Conservation (phyloP, 768 basidiomycete genomes). For the Saitozyma podzolica region DNA sequence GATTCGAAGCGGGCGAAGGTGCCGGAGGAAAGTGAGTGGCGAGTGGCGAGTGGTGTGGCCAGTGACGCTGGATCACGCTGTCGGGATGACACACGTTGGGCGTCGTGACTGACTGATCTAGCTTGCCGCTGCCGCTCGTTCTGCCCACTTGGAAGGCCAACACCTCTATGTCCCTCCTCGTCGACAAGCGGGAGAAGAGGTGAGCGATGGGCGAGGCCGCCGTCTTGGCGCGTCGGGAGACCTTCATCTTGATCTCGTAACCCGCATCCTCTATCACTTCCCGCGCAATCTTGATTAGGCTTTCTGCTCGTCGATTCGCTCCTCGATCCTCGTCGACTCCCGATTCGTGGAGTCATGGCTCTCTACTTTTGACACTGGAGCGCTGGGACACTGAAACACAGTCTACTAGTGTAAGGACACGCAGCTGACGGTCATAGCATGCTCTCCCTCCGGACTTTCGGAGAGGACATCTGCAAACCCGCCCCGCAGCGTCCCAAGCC, state of each 20-base stretch:
- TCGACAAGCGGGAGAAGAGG: conserved; percentile 97
- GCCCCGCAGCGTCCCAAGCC: conserved; percentile 13
- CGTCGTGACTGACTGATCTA: conserved; percentile 44
- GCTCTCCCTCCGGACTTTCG: conserved; percentile 80
- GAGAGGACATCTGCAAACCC: conserved; percentile 68
- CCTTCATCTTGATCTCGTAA: too few relatives aligned
- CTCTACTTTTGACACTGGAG: too few relatives aligned
- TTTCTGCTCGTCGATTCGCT: too few relatives aligned
- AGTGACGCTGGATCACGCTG: too few relatives aligned
- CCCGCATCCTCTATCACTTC: background rate
- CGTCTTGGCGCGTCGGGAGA: background rate
- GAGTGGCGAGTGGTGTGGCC: too few relatives aligned
- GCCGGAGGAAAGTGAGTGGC: conserved; percentile 60
- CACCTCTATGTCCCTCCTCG: conserved; percentile 82
- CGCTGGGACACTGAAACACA: too few relatives aligned
- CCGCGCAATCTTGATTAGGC: too few relatives aligned
- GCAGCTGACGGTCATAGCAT: conserved; percentile 60
- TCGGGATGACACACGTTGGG: background rate
- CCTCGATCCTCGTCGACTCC: too few relatives aligned
- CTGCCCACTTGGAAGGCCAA: conserved; percentile 96
- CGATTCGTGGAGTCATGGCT: too few relatives aligned
- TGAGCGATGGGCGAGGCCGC: conserved; percentile 46
- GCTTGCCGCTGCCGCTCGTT: conserved; percentile 74
- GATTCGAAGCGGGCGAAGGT: conserved; percentile 62
- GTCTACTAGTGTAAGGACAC: conserved; percentile 2